These are phyloP conservation scores for Cetraspora pellucida DNA, from an alignment of 192 early-diverging fungal species.

Conservation along the genomic window DNA sequence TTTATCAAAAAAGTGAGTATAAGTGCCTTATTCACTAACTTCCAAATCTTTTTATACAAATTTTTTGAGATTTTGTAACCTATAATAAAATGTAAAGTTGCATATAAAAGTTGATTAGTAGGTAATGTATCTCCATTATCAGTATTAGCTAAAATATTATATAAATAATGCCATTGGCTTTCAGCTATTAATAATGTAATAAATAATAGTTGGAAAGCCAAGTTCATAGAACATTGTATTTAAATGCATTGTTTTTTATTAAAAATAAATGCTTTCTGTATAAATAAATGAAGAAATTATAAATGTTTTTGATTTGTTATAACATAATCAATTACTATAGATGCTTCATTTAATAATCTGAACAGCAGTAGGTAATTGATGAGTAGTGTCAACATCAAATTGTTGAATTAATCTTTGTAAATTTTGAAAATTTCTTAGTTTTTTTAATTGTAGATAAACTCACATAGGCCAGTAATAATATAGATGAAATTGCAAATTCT, in stretches of 20 bases:
- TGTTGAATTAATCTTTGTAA: background rate
- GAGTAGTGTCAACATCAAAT: background rate
- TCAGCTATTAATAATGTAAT: slow-evolving; percentile 13
- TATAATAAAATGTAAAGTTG: slow-evolving; percentile 15
- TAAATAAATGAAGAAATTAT: slow-evolving; percentile 6
- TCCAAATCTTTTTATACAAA: background rate
- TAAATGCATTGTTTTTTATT: slow-evolving; percentile 17
- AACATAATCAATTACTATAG: background rate
- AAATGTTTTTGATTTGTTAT: slow-evolving; percentile 11
- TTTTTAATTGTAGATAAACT: background rate
- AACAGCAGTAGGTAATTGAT: background rate
- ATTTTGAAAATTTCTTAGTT: slow-evolving; percentile 26
- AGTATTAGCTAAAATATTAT: too few species aligned
- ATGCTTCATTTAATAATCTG: slow-evolving; percentile 1
- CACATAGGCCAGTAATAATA: background rate
- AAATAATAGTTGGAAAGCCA: background rate
- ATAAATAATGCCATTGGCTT: background rate
- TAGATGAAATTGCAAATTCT: background rate
- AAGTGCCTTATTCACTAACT: background rate
- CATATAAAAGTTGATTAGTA: background rate
- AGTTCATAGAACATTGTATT: background rate
- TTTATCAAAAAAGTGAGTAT: background rate
- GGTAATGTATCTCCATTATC: too few species aligned
- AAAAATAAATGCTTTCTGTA: background rate
- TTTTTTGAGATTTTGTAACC: background rate